Conservation (phyloP, 805 yeast genomes). For the Myxozyma melibiosi region DNA sequence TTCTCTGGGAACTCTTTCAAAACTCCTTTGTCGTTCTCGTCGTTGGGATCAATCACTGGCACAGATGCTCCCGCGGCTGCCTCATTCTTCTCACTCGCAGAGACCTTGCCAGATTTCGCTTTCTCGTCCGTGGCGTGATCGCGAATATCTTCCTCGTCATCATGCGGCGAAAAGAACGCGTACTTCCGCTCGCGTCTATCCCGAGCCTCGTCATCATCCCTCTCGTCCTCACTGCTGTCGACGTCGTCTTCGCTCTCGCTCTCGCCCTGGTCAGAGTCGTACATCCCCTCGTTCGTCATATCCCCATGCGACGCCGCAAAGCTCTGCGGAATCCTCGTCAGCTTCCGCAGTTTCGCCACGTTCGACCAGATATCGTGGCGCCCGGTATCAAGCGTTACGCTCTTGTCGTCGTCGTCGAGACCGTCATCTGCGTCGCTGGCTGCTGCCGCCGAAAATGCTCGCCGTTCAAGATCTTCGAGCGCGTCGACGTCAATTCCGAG, state of each 20-base stretch:
- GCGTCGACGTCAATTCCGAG: slow-evolving; percentile 90
- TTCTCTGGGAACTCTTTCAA: neutral
- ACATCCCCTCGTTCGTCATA: slow-evolving; percentile 17
- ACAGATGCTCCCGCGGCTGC: neutral
- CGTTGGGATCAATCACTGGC: slow-evolving; percentile 9
- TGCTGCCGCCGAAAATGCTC: slow-evolving; percentile 36
- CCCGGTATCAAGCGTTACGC: slow-evolving; percentile 9
- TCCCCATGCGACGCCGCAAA: slow-evolving; percentile 5
- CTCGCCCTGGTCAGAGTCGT: slow-evolving; percentile 17
- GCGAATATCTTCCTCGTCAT: too few species aligned
- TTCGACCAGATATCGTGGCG: slow-evolving; percentile 25
- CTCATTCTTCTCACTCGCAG: neutral
- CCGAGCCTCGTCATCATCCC: neutral
- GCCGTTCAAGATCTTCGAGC: slow-evolving; percentile 76
- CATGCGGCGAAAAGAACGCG: neutral
- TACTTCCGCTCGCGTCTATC: neutral
- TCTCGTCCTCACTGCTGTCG: slow-evolving; percentile 10
- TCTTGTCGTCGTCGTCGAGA: neutral
- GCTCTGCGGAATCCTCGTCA: neutral
- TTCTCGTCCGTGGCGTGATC: too few species aligned
- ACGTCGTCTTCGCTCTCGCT: slow-evolving; percentile 9
- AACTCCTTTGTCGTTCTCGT: neutral
- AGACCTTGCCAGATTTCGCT: neutral
- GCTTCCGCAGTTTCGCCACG: slow-evolving; percentile 14
- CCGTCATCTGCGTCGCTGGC: neutral